These are phyloP conservation scores for Sporisorium sorghi DNA, from an alignment of 1,284 basidiomycete genomes.

Conservation along the genomic window DNA sequence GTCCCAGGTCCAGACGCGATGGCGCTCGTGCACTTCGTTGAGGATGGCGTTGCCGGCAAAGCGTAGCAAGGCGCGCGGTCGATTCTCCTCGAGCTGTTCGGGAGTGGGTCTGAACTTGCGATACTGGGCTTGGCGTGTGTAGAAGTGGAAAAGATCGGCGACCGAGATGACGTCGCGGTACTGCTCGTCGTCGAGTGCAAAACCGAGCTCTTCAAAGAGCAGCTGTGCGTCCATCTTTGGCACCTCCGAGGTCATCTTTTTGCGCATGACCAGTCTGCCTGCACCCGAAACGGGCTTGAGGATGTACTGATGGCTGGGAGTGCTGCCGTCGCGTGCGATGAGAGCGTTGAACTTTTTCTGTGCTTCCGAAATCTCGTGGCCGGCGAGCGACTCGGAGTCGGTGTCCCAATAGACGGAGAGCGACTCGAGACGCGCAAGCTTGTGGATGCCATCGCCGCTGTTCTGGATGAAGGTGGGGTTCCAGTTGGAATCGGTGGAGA, in stretches of 20 bases:
- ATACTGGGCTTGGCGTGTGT: constrained; percentile 84
- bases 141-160: constrained; percentile 97
- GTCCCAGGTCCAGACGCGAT: constrained; percentile 89
- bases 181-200: constrained; percentile 92
- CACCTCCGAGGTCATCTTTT: constrained; percentile 76
- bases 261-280: constrained; percentile 86
- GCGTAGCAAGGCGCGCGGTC: constrained; percentile 79
- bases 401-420: constrained; percentile 97
- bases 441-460: constrained; percentile 87
- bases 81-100: constrained; percentile 76
- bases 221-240: constrained; percentile 88
- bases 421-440: constrained; percentile 88
- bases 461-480: constrained; percentile 94
- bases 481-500: constrained; percentile 94
- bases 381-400: constrained; percentile 84
- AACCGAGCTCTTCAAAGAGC: constrained; percentile 92
- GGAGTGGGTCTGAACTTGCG: constrained; percentile 76
- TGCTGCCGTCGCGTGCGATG: constrained; percentile 67
- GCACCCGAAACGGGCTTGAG: constrained; percentile 96
- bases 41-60: constrained; percentile 88
- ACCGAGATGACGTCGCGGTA: constrained; percentile 94
- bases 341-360: constrained; percentile 82
- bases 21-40: constrained; percentile 85
- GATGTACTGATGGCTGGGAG: constrained; percentile 84
- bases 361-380: constrained; percentile 75